Base-by-base conservation (phyloP, 2,329 filamentous ascomycete species). In the Colletotrichum gigasporum region DNA sequence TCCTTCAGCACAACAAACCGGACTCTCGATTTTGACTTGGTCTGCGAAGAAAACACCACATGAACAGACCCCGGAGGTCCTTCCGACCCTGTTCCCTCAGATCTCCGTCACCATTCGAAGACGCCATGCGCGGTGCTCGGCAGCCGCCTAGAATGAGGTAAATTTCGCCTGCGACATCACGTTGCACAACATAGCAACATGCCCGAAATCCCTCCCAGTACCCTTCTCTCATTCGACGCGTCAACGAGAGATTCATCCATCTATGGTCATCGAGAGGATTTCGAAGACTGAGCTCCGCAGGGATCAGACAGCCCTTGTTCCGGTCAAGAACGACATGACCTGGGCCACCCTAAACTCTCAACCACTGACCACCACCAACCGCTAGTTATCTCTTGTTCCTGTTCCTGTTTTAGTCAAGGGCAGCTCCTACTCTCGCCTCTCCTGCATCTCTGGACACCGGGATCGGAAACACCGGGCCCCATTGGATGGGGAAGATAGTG, bases 261-360 rank as follows among this genome's bases (percentile, higher is more conserved):
- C 24, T 44, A n/a, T 32, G 35, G 30, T 11, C 32, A 26, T 22
- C n/a, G 39, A 26, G 6, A 18, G 12, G 26, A 34, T 11, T 55
- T 35, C 24, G 39, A 45, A 16, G 30, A 44, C 18, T 6, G 8
- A 8, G 6, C 20, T 22, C 20, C 30, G 61, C 47, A 63, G 55
- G 41, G 55, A 20, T 60, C 39, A 22, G 20, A 37, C 39, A 30
- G 26, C 39, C 48, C 56, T 24, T 61, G 56, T 58, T 60, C 55
- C 61, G 48, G 61, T 56, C 42, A 50, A 64, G 48, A 54, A n/a
- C 16, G 22, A 39, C 18, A 52, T 22, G 54, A 37, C 28, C 48
- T 18, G 24, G 45, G 32, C 45, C 24, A 47, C 14, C 35, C 20
- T 44, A 32, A 26, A 48, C 58, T 45, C 26, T 30, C 16, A 45